These are phyloP conservation scores for Podospora australis DNA, from an alignment of 495 filamentous ascomycete genomes.

Conservation along the genomic window DNA sequence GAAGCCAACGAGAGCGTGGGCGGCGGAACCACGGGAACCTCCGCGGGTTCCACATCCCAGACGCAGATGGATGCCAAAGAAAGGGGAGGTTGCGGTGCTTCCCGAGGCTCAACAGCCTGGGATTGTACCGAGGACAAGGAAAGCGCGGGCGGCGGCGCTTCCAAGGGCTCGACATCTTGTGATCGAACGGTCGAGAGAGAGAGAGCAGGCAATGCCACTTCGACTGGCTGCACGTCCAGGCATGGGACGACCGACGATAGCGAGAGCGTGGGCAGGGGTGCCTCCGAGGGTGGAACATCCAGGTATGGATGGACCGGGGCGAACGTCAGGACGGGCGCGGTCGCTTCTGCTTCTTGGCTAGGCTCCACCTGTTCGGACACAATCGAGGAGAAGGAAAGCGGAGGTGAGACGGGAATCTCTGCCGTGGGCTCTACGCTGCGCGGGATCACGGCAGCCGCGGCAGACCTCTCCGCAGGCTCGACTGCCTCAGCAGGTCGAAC, in stretches of 20 bases:
- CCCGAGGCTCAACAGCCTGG: conserved; percentile 18
- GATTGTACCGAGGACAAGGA: conserved; percentile 3
- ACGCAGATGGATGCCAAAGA: conserved; percentile 18
- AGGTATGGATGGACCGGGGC: conserved; percentile 23
- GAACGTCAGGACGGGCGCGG: conserved; percentile 22
- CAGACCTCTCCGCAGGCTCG: conserved; percentile 7
- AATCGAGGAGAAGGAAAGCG: conserved; percentile 18
- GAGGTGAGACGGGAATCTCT: conserved; percentile 1
- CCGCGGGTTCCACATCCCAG: conserved; percentile 18
- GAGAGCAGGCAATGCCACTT: neutral
- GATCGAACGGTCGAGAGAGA: conserved; percentile 9
- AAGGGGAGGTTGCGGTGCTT: conserved; percentile 14
- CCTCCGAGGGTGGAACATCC: conserved; percentile 4
- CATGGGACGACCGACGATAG: conserved; percentile 14
- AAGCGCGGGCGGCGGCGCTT: conserved; percentile 2
- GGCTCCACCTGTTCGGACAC: conserved; percentile 25
- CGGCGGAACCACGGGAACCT: conserved; percentile 6
- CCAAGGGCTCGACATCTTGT: conserved; percentile 14
- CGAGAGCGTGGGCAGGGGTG: conserved; percentile 9
- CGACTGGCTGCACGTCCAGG: conserved; percentile 15
- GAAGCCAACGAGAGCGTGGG: conserved; percentile 18
- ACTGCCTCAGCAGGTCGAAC: conserved; percentile 20
- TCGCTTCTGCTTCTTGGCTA: conserved; percentile 14
- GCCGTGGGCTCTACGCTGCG: neutral
- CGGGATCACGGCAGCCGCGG: conserved; percentile 8